These are phyloP conservation scores for Sporothrix brasiliensis DNA, from an alignment of 2,329 filamentous ascomycete species.

Conservation along the genomic window DNA sequence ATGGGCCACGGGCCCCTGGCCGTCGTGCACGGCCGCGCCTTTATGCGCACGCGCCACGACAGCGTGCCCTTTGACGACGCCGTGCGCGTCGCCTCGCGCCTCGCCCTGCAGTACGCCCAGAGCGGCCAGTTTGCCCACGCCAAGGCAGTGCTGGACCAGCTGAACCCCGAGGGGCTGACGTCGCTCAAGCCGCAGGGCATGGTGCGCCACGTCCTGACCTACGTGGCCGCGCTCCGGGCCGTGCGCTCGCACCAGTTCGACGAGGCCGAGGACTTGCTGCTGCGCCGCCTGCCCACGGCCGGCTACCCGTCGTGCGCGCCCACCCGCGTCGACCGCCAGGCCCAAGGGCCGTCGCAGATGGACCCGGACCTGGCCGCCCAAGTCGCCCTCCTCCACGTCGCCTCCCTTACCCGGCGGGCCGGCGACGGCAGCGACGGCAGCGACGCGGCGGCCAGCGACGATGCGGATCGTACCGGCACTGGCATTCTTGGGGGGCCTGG, in stretches of 20 bases:
- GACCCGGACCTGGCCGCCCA: slow-evolving; percentile 57
- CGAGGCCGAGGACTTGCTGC: slow-evolving; percentile 35
- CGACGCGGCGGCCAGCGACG: no score
- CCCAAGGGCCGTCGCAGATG: slow-evolving; percentile 46
- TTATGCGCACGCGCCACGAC: slow-evolving; percentile 70
- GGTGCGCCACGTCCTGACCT: slow-evolving; percentile 31
- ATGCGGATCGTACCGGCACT: no score
- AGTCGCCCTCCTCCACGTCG: slow-evolving; percentile 57
- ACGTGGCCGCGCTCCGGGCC: slow-evolving; percentile 32
- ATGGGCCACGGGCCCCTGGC: slow-evolving; percentile 65
- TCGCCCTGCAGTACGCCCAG: slow-evolving; percentile 67
- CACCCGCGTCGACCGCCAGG: neutral
- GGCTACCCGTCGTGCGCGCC: slow-evolving; percentile 31
- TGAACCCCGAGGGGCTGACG: slow-evolving; percentile 36
- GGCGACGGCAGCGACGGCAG: slow-evolving; percentile 36
- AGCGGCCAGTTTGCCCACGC: slow-evolving; percentile 73
- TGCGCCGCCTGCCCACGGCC: slow-evolving; percentile 31
- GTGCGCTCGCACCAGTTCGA: slow-evolving; percentile 31
- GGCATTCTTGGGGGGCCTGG: no score
- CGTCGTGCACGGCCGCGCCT: slow-evolving; percentile 68
- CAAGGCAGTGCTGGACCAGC: slow-evolving; percentile 51
- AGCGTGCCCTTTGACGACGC: slow-evolving; percentile 70
- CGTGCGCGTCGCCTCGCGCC: slow-evolving; percentile 72
- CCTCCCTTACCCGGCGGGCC: slow-evolving; percentile 54
- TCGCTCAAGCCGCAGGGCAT: slow-evolving; percentile 30